phyloP scores from a whole-genome alignment of 805 yeast species.

The Maudiozyma pseudohumilis region DNA sequence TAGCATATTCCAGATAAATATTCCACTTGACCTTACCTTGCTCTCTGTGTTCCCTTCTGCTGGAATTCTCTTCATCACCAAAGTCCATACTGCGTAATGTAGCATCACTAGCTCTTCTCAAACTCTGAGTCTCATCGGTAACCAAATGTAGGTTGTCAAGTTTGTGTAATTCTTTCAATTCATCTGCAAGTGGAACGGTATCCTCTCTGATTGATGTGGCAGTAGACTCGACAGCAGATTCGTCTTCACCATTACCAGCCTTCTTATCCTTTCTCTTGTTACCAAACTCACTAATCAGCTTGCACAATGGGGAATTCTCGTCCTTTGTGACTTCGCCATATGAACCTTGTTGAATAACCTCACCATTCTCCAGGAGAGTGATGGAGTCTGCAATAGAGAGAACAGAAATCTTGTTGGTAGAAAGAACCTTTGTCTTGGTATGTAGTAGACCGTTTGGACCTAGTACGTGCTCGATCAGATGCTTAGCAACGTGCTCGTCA shows the following conservation, averaged over 20 bases:
- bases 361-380: constrained; percentile 60
- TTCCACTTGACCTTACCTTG: constrained; percentile 90
- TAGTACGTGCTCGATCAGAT: constrained; percentile 69
- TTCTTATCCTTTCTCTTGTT: constrained; percentile 27
- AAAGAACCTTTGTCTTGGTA: constrained; percentile 65
- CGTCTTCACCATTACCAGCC: not conserved
- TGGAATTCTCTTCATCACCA: constrained; percentile 30
- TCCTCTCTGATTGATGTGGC: constrained; percentile 16
- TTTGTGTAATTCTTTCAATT: constrained; percentile 25
- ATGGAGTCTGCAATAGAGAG: constrained; percentile 64
- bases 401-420: constrained; percentile 81
- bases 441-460: constrained; percentile 72
- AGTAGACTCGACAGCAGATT: constrained; percentile 3
- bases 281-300: constrained; percentile 56
- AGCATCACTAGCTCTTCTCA: constrained; percentile 55
- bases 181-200: constrained; percentile 21
- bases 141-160: constrained; percentile 21
- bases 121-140: constrained; percentile 30
- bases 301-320: constrained; percentile 40
- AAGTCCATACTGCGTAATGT: constrained; percentile 27
- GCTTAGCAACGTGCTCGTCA: constrained; percentile 92
- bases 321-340: constrained; percentile 39
- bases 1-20: constrained; percentile 74
- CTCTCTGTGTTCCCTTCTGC: constrained; percentile 65
- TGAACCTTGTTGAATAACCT: constrained; percentile 55